Evolutionary conservation across 2,329 filamentous ascomycete species (phyloP), one percentile per base, ranked within the genome.

Genomic region (Fusarium compactum): DNA sequence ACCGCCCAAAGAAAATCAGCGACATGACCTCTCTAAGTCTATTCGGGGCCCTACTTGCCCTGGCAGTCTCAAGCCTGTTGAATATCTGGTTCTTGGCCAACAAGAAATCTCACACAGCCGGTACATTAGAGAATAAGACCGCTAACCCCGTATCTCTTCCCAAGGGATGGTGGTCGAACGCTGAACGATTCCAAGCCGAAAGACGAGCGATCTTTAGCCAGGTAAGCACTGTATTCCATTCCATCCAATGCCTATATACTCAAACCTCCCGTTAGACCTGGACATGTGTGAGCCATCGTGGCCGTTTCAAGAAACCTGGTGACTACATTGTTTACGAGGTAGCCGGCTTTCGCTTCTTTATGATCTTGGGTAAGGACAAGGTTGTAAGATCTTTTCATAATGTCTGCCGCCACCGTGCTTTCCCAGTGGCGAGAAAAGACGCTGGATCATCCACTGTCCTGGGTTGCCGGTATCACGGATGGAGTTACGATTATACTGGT

Each of bases 401-500:
- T 25, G 57, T 46, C 24, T 60, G 57, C 15, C 43, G 57, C 12
- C 57, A 60, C 4, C 53, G 57, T 20, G 57, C 57, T 0, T 60
- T 56, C 7, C 57, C 50, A 2, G 51, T 60, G 12, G 57, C 57
- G 2, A 30, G 50, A 34, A 56, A 56, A 3, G 24, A 56, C 3
- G 56, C 40, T 20, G 57, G 57, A 14, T 46, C 7, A 6, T 12
- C 57, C 1, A 46, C 41, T 3, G 22, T 56, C 5, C 29, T 60
- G 2, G 57, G 57, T 27, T 60, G 57, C 8, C 57, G 57, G 20
- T 60, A 60, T 10, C 57, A 60, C 3, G 57, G 57, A 14, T 60
- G 57, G 50, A 60, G 57, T 29, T 60, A 60, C 11, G 53, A 60
- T 12, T 43, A 30, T 30, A 54, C 51, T 30, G 51, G 51, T 20